phyloP scores from a whole-genome alignment of 1,139 yeast genomes.

The Yamadazyma diddensiae region DNA sequence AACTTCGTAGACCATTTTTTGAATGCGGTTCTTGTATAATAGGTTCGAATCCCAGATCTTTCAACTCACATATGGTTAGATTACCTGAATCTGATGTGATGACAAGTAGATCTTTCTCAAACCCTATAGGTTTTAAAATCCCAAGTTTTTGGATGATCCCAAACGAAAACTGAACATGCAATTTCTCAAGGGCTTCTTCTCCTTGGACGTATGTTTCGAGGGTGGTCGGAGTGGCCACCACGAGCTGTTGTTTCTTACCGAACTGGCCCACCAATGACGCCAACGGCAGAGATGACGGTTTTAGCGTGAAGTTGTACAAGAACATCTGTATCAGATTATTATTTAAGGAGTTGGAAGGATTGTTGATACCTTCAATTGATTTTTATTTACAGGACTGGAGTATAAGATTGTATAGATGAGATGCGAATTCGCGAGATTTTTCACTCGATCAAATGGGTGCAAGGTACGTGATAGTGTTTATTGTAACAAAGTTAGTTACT shows the following conservation, averaged over 20 bases:
- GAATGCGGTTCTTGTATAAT: conserved; percentile 65
- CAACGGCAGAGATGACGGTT: conserved; percentile 51
- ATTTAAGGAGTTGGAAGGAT: no score
- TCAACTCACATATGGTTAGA: conserved; percentile 54
- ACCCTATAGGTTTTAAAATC: conserved; percentile 51
- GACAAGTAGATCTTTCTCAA: conserved; percentile 56
- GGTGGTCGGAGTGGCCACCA: conserved; percentile 53
- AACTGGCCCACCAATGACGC: conserved; percentile 68
- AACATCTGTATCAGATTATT: conserved; percentile 34
- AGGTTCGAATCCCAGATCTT: conserved; percentile 42
- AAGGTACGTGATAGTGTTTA: conserved; percentile 13
- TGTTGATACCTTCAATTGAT: background rate
- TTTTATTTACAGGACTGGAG: background rate
- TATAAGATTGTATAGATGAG: conserved; percentile 1
- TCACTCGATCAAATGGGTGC: conserved; percentile 14
- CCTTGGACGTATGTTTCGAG: conserved; percentile 52
- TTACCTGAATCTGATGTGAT: conserved; percentile 83
- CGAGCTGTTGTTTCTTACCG: conserved; percentile 60
- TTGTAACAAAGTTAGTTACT: no score
- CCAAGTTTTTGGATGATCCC: conserved; percentile 57
- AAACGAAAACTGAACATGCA: conserved; percentile 49
- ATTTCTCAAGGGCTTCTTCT: conserved; percentile 50
- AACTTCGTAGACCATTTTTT: conserved; percentile 72
- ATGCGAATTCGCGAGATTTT: conserved; percentile 2
- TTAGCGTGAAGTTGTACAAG: conserved; percentile 68